Base-by-base conservation (phyloP, 495 filamentous ascomycete species). In the Wilcoxina mikolae region DNA sequence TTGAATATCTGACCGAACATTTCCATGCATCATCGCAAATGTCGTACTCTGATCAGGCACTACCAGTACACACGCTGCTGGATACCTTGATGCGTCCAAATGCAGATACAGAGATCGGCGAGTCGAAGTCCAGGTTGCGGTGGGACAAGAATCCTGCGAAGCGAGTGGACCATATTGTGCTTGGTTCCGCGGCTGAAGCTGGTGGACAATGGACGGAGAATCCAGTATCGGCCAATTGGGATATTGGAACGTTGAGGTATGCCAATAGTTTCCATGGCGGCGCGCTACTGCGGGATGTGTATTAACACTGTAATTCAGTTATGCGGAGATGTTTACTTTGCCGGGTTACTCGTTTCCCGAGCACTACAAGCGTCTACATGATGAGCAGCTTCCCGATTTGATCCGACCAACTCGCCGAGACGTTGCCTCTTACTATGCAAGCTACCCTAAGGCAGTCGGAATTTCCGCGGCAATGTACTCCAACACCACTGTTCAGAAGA, bases 121-220 rank as follows among this genome's bases (percentile, higher is more conserved):
- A 67, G 49, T 60, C 70, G 24, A 65, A 64, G 15, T 72, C 77
- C 0, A 77, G 78, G 56, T 52, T 84, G 7, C 68, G 75, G 56
- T 84, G 80, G 80, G 68, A 71, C 10, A 62, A 68, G 51, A 68
- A 73, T 53, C 72, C 75, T 20, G 65, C 72, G 25, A 76, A 68
- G 54, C 71, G 72, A n/a, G 69, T 82, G 2, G 60, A 74, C 23
- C 80, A 84, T 56, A 53, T 78, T 12, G 77, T 79, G 3, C 65
- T 83, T 48, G 80, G 80, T 11, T 68, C 76, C 52, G 66, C 79
- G 0, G 49, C 68, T 5, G 64, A 71, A 22, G 67, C 78, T 1
- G 80, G 80, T 15, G 80, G 80, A 0, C 79, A 82, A 59, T 84
- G 80, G 80, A 76, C 72, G 0, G 76, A 81, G 41, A 73, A 80